Conservation (phyloP, 208 protist genomes). For the Crithidia expoeki region DNA sequence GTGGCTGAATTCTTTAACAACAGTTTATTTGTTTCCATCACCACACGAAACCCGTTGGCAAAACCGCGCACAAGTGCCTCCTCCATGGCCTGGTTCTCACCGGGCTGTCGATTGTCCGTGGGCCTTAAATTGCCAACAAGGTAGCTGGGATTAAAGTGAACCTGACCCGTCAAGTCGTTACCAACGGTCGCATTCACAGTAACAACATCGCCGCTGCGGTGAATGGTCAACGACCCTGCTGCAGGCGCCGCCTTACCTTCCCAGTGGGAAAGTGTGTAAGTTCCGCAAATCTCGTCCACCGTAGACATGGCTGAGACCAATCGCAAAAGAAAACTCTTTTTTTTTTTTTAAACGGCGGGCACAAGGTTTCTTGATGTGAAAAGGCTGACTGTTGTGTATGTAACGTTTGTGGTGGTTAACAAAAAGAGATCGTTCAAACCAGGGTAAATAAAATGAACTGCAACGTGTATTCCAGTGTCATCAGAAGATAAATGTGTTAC, state of each 20-base stretch:
- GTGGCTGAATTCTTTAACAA: constrained; percentile 57
- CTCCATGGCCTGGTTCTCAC: constrained; percentile 59
- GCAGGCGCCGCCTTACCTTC: constrained; percentile 37
- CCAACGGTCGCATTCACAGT: constrained; percentile 40
- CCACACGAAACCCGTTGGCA: constrained; percentile 47
- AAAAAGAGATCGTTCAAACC: too few relatives aligned
- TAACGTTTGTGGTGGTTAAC: too few relatives aligned
- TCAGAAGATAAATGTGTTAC: too few relatives aligned
- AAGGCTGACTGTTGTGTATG: too few relatives aligned
- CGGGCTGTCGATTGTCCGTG: constrained; percentile 43
- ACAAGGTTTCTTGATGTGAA: too few relatives aligned
- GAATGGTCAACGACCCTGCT: constrained; percentile 42
- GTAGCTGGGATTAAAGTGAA: constrained; percentile 35
- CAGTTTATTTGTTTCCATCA: constrained; percentile 38
- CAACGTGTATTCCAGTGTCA: too few relatives aligned
- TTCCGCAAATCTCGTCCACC: constrained; percentile 56
- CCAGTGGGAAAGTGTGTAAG: constrained; percentile 56
- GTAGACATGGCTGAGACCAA: constrained; percentile 16
- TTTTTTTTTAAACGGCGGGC: not conserved
- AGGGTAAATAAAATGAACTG: too few relatives aligned
- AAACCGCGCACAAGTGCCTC: constrained; percentile 50
- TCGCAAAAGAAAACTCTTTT: not conserved
- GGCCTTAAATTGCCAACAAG: constrained; percentile 48
- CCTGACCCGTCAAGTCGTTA: constrained; percentile 53
- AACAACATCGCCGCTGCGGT: constrained; percentile 35